Conservation (phyloP, 495 filamentous ascomycete species). For the Lophium mytilinum region DNA sequence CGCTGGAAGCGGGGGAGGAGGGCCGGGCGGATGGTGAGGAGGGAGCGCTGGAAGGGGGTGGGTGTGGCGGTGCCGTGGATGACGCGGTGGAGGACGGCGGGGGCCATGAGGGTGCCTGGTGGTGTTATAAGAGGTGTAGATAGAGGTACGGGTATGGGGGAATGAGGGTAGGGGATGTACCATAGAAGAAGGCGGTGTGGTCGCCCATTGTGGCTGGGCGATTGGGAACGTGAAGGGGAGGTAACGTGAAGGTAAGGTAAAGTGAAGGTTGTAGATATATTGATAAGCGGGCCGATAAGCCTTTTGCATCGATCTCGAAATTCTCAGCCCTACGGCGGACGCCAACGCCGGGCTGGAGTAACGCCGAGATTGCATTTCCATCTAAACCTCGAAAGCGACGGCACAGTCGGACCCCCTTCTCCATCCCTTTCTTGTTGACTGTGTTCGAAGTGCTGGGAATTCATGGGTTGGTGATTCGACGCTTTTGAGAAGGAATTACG, state of each 20-base stretch:
- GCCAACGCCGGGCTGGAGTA: conserved; percentile 5
- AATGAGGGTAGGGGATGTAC: conserved; percentile 34
- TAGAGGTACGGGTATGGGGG: conserved; percentile 62
- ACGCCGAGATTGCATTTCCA: background rate
- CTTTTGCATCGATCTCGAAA: no score
- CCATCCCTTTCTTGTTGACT: background rate
- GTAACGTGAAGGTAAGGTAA: background rate
- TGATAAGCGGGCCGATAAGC: conserved; percentile 4
- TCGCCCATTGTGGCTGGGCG: conserved; percentile 3
- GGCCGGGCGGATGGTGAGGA: conserved; percentile 62
- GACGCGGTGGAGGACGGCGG: conserved; percentile 73
- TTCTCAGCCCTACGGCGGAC: conserved; percentile 15
- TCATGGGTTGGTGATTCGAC: no score
- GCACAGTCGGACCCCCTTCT: background rate
- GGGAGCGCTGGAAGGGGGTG: conserved; percentile 32
- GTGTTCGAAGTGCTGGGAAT: no score
- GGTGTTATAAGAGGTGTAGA: conserved; percentile 34
- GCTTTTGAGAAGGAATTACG: no score
- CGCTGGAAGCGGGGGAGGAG: conserved; percentile 65
- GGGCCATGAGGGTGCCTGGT: conserved; percentile 60
- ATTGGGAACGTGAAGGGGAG: background rate
- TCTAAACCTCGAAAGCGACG: background rate
- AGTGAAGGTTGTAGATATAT: no score
- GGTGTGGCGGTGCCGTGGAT: conserved; percentile 54
- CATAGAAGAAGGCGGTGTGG: conserved; percentile 59